phyloP scores from a whole-genome alignment of 805 yeast genomes.

The Wickerhamiella qilinensis region DNA sequence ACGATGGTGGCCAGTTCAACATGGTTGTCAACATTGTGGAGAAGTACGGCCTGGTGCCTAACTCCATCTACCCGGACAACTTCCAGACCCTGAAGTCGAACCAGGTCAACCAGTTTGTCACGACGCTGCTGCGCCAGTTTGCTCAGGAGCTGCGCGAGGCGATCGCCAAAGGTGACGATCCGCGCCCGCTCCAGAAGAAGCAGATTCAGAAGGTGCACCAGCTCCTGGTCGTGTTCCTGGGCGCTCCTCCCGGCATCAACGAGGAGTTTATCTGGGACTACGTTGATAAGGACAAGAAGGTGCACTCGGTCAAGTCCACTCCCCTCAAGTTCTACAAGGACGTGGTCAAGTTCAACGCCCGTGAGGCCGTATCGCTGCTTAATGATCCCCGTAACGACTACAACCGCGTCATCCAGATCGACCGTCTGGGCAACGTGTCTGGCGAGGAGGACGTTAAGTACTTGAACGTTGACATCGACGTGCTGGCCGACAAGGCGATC shows the following conservation, averaged over 20 bases:
- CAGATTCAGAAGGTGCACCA: conserved; percentile 44
- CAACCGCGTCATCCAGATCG: conserved; percentile 49
- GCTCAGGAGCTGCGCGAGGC: conserved; percentile 52
- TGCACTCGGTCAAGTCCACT: conserved; percentile 34
- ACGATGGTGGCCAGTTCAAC: conserved; percentile 82
- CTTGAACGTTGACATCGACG: conserved; percentile 47
- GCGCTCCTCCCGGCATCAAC: conserved; percentile 61
- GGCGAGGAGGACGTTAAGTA: conserved; percentile 59
- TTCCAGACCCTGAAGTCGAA: conserved; percentile 35
- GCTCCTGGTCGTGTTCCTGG: conserved; percentile 51
- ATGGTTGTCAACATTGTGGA: conserved; percentile 63
- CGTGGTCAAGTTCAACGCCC: conserved; percentile 36
- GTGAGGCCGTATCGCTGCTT: conserved; percentile 45
- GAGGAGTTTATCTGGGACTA: conserved; percentile 62
- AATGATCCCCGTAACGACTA: conserved; percentile 71
- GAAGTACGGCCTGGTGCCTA: conserved; percentile 72
- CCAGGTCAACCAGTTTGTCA: conserved; percentile 42
- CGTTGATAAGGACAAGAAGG: conserved; percentile 48
- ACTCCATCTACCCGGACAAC: conserved; percentile 55
- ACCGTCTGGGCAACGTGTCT: conserved; percentile 54
- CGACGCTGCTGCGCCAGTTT: conserved; percentile 59
- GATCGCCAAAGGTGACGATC: conserved; percentile 26
- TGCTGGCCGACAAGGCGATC: conserved; percentile 44
- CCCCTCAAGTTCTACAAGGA: conserved; percentile 50
- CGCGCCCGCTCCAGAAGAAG: conserved; percentile 29